Percentiles rank a stretch among this genome's conserved stretches.
phyloP scores from a whole-genome alignment of 2,329 filamentous ascomycete genomes.

The Podosphaera fusca region DNA sequence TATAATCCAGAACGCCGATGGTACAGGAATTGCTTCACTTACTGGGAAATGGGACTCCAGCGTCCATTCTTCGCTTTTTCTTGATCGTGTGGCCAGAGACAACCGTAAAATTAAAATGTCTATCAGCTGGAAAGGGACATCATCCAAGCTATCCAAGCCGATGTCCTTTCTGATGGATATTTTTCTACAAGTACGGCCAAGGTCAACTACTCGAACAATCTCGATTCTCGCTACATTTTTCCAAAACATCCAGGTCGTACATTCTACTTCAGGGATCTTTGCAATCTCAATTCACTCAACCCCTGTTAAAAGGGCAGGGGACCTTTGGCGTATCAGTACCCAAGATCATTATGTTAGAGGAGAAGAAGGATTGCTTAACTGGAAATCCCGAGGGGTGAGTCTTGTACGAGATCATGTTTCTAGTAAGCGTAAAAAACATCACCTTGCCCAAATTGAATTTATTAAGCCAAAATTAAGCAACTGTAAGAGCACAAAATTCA shows the following conservation, averaged over 20 bases:
- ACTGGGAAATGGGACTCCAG: slow-evolving; percentile 95
- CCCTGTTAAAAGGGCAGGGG: slow-evolving; percentile 73
- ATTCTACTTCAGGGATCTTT: slow-evolving; percentile 70
- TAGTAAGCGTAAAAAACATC: slow-evolving; percentile 47
- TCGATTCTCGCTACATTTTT: slow-evolving; percentile 75
- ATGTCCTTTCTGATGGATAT: slow-evolving; percentile 71
- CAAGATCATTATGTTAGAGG: slow-evolving; percentile 91
- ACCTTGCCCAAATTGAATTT: slow-evolving; percentile 59
- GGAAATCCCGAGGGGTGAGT: slow-evolving; percentile 76
- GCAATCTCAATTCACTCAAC: slow-evolving; percentile 67
- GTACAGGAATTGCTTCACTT: slow-evolving; percentile 66
- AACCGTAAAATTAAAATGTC: slow-evolving; percentile 80
- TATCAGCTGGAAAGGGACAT: slow-evolving; percentile 66
- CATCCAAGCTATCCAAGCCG: slow-evolving; percentile 61
- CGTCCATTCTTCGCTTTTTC: slow-evolving; percentile 67
- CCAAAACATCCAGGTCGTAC: slow-evolving; percentile 65
- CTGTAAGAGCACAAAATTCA: slow-evolving; percentile 19
- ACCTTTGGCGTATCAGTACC: slow-evolving; percentile 92
- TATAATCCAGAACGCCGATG: slow-evolving; percentile 70
- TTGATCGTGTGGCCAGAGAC: slow-evolving; percentile 85
- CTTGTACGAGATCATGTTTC: slow-evolving; percentile 72
- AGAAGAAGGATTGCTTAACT: slow-evolving; percentile 64
- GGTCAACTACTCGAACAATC: slow-evolving; percentile 63
- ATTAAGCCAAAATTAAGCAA: slow-evolving; percentile 42
- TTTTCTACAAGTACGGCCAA: slow-evolving; percentile 60